A percentile compares a stretch with the other conserved stretches of the same genome.
phyloP scores from a whole-genome alignment of 139 green algal genomes.

The Protoeuglena noctilucae region DNA sequence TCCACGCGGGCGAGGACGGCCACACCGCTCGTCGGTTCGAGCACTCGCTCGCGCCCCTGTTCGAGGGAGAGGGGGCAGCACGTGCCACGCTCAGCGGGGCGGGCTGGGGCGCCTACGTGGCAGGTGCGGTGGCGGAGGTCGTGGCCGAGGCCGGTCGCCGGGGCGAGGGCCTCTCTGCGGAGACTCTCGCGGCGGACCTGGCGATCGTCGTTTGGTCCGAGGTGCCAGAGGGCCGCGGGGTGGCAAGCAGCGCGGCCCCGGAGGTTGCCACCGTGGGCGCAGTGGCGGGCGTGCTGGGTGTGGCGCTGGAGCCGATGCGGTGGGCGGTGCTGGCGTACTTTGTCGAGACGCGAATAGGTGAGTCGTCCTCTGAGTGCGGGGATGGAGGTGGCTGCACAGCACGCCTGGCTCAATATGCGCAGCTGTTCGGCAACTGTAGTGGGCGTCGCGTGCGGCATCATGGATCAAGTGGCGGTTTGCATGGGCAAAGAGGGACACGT shows the following conservation, averaged over 20 bases:
- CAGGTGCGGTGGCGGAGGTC: constrained; percentile 66
- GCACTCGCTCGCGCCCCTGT: neutral
- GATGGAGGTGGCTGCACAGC: no score
- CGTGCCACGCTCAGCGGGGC: constrained; percentile 3
- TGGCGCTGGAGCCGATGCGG: no score
- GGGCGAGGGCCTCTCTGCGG: no score
- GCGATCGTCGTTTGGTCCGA: constrained; percentile 48
- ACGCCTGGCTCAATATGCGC: no score
- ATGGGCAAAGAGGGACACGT: no score
- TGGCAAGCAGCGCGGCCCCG: constrained; percentile 72
- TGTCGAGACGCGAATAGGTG: no score
- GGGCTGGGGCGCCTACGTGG: constrained; percentile 84
- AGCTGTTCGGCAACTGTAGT: no score
- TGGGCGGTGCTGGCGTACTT: no score
- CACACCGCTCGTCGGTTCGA: neutral
- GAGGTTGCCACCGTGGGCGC: constrained; percentile 65
- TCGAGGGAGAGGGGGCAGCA: neutral
- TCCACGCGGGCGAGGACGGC: neutral
- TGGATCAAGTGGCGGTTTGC: no score
- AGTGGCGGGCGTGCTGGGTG: neutral
- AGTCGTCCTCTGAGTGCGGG: no score
- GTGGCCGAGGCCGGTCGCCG: constrained; percentile 44
- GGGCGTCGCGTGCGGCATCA: no score
- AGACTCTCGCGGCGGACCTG: no score
- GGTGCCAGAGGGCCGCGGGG: constrained; percentile 86